Conservation (phyloP, 2,329 filamentous ascomycete species). For the Ustilaginoidea virens region DNA sequence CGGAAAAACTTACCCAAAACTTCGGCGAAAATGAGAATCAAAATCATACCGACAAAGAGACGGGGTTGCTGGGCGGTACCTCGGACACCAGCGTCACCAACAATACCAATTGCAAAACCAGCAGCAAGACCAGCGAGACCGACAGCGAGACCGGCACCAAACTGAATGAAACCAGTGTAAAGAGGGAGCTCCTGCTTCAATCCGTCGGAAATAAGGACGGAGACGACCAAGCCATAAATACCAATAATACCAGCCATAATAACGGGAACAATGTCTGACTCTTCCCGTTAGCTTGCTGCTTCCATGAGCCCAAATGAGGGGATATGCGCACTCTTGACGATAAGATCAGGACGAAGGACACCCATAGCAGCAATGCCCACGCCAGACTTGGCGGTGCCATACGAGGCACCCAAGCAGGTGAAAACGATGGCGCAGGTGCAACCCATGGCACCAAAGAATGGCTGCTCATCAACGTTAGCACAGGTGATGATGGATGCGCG, state of each 20-base stretch:
- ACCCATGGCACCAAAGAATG: slow-evolving; percentile 96
- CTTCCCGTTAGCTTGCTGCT: slow-evolving; percentile 7
- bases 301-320: not conserved
- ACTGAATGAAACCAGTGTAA: slow-evolving; percentile 74
- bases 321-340: slow-evolving; percentile 81
- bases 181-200: slow-evolving; percentile 57
- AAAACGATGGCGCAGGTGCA: slow-evolving; percentile 95
- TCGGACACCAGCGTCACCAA: slow-evolving; percentile 77
- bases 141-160: slow-evolving; percentile 69
- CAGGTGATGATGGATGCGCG: no score
- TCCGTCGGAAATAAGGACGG: slow-evolving; percentile 71
- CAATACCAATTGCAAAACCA: slow-evolving; percentile 76
- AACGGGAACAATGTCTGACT: slow-evolving; percentile 88
- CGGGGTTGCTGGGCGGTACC: slow-evolving; percentile 73
- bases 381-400: slow-evolving; percentile 98
- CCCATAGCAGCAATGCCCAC: slow-evolving; percentile 97
- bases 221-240: slow-evolving; percentile 90
- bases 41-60: slow-evolving; percentile 93
- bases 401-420: slow-evolving; percentile 91
- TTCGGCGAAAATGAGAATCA: slow-evolving; percentile 99
- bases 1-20: slow-evolving; percentile 67
- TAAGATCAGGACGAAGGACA: slow-evolving; percentile 92
- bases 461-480: slow-evolving; percentile 27
- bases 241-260: slow-evolving; percentile 99
- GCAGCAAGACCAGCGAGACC: slow-evolving; percentile 72